Evolutionary conservation across 495 filamentous ascomycete species (phyloP).

Genomic region (Tuber borchii): DNA sequence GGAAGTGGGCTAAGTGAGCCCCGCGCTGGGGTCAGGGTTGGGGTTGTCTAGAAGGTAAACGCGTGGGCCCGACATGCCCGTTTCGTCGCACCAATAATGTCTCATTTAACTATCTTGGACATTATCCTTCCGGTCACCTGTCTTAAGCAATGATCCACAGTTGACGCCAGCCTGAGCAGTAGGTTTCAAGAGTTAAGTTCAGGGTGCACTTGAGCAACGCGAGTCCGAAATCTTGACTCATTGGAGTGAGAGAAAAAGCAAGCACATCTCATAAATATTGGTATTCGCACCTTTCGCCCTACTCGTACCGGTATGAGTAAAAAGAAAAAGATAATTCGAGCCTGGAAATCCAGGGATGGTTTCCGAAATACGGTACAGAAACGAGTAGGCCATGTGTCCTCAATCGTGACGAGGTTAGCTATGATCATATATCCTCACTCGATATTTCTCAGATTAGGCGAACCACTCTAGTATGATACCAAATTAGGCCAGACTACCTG

Average conservation of each 20-base stretch:
- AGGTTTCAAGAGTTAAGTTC: not conserved
- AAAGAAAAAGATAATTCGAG: not conserved
- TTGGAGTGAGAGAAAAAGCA: not conserved
- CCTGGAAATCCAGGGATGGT: not conserved
- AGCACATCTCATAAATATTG: not conserved
- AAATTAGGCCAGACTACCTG: not conserved
- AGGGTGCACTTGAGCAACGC: not conserved
- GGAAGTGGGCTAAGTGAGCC: slow-evolving; percentile 15
- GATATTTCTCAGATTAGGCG: not conserved
- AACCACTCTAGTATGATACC: not conserved
- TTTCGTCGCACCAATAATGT: not conserved
- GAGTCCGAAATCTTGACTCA: not conserved
- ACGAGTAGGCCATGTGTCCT: not conserved
- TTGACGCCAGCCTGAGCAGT: not conserved
- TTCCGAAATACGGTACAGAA: not conserved
- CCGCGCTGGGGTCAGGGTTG: slow-evolving; percentile 20
- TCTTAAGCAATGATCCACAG: not conserved
- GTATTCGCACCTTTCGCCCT: not conserved
- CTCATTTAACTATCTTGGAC: not conserved
- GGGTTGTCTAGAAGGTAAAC: not conserved
- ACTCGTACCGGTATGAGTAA: not conserved
- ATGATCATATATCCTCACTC: not conserved
- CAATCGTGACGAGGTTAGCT: not conserved
- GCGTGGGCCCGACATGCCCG: not conserved
- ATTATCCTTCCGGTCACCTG: not conserved